A percentile compares a stretch with the other conserved stretches of the same genome.
Evolutionary conservation across 805 yeast genomes (phyloP).

Genomic region (Metschnikowia chrysomelidarum): DNA sequence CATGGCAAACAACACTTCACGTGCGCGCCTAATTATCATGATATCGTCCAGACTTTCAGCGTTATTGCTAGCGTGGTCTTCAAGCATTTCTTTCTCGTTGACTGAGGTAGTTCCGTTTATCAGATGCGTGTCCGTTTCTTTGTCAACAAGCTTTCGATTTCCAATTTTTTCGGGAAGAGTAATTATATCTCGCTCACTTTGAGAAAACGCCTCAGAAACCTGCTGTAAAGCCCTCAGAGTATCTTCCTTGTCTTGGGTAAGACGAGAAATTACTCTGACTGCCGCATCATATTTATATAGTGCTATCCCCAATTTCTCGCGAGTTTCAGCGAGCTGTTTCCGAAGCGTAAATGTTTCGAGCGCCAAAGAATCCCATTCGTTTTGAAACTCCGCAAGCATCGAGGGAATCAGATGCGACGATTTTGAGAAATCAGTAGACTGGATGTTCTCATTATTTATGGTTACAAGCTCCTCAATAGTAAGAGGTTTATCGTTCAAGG

Average conservation of each 20-base stretch:
- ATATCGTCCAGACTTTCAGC: background rate
- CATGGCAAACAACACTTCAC: conserved; percentile 32
- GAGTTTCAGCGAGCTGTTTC: conserved; percentile 62
- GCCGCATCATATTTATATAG: conserved; percentile 90
- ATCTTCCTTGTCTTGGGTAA: conserved; percentile 73
- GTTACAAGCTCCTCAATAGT: conserved; percentile 55
- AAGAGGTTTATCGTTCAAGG: conserved; percentile 65
- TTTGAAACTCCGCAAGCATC: conserved; percentile 70
- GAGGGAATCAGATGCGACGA: conserved; percentile 76
- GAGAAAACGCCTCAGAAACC: conserved; percentile 34
- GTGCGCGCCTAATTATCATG: conserved; percentile 18
- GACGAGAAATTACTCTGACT: conserved; percentile 73
- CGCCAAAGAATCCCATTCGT: conserved; percentile 87
- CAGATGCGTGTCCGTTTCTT: too few relatives aligned
- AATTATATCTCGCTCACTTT: background rate
- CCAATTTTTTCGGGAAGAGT: too few relatives aligned
- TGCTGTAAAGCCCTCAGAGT: conserved; percentile 63
- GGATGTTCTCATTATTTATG: conserved; percentile 8
- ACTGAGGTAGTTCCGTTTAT: too few relatives aligned
- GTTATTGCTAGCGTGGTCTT: too few relatives aligned
- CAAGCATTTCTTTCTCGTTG: too few relatives aligned
- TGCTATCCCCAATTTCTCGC: conserved; percentile 73
- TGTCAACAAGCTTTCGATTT: too few relatives aligned
- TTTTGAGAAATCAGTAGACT: conserved; percentile 18
- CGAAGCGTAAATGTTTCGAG: conserved; percentile 75